A percentile compares a stretch with the other conserved stretches of the same genome.
Evolutionary conservation across 2,329 filamentous ascomycete genomes (phyloP).

Genomic region (Hirsutella rhossiliensis): DNA sequence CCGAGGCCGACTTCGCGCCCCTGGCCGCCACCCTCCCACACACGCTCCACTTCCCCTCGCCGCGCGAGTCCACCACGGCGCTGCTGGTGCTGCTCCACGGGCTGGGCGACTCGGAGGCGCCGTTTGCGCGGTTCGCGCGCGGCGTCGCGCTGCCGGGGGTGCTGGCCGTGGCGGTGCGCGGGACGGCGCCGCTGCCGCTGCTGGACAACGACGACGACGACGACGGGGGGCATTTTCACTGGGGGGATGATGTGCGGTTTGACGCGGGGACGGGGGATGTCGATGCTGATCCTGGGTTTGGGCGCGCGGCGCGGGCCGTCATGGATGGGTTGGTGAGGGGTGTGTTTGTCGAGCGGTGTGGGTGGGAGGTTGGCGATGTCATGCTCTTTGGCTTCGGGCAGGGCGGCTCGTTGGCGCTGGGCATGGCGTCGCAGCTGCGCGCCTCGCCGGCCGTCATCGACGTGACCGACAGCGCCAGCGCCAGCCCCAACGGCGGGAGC

Average conservation of each 20-base stretch:
- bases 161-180: slow-evolving; percentile 61
- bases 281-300: slow-evolving; percentile 51
- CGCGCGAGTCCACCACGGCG: slow-evolving; percentile 54
- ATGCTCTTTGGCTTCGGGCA: slow-evolving; percentile 57
- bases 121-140: slow-evolving; percentile 58
- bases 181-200: slow-evolving; percentile 53
- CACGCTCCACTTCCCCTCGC: slow-evolving; percentile 35
- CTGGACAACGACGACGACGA: slow-evolving; percentile 12
- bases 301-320: slow-evolving; percentile 32
- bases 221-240: slow-evolving; percentile 36
- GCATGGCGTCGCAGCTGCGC: slow-evolving; percentile 35
- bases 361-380: slow-evolving; percentile 48
- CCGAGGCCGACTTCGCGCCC: slow-evolving; percentile 34
- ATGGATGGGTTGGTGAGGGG: slow-evolving; percentile 37
- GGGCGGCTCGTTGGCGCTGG: slow-evolving; percentile 50
- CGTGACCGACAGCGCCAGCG: too few species aligned
- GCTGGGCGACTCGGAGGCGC: slow-evolving; percentile 60
- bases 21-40: slow-evolving; percentile 29
- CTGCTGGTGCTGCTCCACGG: slow-evolving; percentile 76
- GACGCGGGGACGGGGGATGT: slow-evolving; percentile 37
- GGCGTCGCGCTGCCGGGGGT: slow-evolving; percentile 67
- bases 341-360: slow-evolving; percentile 40
- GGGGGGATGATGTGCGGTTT: slow-evolving; percentile 54
- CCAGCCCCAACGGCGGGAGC: background rate
- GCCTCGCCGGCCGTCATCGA: slow-evolving; percentile 12